Percentiles rank a stretch among this genome's conserved stretches.
Evolutionary conservation across 345 rosid species (phyloP).

Genomic region (Clausena lansium): DNA sequence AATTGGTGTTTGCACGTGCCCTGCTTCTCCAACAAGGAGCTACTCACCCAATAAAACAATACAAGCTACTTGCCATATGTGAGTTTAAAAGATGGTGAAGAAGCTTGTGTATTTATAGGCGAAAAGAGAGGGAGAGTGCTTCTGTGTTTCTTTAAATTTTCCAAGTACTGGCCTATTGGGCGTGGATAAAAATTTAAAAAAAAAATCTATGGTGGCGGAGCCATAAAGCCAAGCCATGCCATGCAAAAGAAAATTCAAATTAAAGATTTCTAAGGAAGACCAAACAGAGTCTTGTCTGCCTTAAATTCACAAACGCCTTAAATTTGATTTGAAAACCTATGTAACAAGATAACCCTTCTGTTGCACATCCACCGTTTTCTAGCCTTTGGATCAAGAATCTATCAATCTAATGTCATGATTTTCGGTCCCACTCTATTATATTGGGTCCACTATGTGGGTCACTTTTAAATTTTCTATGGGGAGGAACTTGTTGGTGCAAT

Average conservation of each 20-base stretch:
- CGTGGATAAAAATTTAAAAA: not conserved
- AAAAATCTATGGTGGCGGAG: constrained; percentile 4
- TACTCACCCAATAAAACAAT: constrained; percentile 36
- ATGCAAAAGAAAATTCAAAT: constrained; percentile 33
- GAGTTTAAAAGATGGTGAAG: constrained; percentile 2
- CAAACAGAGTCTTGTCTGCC: constrained; percentile 28
- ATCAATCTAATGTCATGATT: constrained; percentile 20
- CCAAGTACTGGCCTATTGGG: not conserved
- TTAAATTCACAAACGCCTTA: constrained; percentile 32
- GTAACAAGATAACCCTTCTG: constrained; percentile 16
- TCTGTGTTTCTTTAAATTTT: not conserved
- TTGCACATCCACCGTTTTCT: not conserved
- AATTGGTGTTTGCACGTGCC: constrained; percentile 82
- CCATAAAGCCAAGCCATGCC: constrained; percentile 31
- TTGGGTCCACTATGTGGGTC: not conserved
- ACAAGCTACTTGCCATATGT: not conserved
- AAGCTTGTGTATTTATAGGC: constrained; percentile 39
- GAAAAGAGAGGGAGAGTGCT: constrained; percentile 18
- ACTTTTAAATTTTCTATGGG: constrained; percentile 2
- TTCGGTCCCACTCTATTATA: constrained; percentile 20
- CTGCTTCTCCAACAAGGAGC: constrained; percentile 99
- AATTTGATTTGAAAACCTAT: not conserved
- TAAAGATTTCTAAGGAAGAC: constrained; percentile 23
- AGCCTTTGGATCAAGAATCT: constrained; percentile 34
- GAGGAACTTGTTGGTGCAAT: constrained; percentile 21